Evolutionary conservation across 768 basidiomycete species (phyloP).

Genomic region (Suillus tomentosus): DNA sequence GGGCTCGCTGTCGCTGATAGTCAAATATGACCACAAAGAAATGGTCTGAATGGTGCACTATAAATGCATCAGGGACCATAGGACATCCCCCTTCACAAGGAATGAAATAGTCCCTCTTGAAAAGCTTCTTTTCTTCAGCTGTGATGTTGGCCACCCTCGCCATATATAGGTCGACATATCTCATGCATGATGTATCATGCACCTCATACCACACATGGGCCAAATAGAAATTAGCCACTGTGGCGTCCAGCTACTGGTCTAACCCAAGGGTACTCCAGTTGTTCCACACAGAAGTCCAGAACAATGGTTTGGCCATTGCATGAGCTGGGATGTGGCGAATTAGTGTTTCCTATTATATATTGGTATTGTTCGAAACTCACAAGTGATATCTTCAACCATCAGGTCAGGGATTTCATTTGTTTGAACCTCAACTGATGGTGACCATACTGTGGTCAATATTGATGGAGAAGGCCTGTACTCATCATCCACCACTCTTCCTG

Average conservation of each 20-base stretch:
- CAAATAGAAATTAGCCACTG: neutral
- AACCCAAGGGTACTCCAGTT: neutral
- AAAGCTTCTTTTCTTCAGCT: neutral
- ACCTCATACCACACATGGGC: neutral
- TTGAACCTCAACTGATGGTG: too few relatives aligned
- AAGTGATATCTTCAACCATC: too few relatives aligned
- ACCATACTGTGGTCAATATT: too few relatives aligned
- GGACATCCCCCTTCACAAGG: neutral
- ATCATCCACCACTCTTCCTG: too few relatives aligned
- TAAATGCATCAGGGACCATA: neutral
- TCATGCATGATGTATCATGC: neutral
- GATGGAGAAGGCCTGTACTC: too few relatives aligned
- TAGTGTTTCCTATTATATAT: too few relatives aligned
- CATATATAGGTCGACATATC: neutral
- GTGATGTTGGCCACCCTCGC: rapidly evolving
- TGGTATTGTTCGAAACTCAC: too few relatives aligned
- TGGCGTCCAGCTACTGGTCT: neutral
- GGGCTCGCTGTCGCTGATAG: neutral
- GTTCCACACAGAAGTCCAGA: neutral
- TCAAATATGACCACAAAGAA: neutral
- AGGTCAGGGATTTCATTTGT: too few relatives aligned
- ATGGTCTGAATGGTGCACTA: neutral
- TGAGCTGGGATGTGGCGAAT: neutral
- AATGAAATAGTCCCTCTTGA: neutral
- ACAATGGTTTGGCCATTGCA: neutral